Evolutionary conservation across 2,329 filamentous ascomycete species (phyloP), one percentile per base, ranked within the genome.

Genomic region (Penicillium freii): DNA sequence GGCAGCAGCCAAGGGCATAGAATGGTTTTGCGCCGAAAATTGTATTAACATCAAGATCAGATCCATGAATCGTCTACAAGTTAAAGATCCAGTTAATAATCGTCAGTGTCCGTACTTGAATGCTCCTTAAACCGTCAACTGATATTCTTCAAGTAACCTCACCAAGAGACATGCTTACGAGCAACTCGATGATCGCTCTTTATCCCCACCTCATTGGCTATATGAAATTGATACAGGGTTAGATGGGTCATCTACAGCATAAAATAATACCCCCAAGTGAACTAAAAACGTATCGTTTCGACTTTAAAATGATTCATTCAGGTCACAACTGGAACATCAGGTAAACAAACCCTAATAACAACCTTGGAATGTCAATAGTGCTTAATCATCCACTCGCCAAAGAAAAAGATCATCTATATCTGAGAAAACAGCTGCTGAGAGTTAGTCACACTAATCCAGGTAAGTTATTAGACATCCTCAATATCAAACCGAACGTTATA

Each of bases 401-500:
- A 45, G 25, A 31, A 31, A n/a, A 46, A 15, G 3, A n/a, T 2
- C 15, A n/a, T 25, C 7, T 5, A 25, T 10, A 29, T 19, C 15
- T 19, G 23, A 15, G 4, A 31, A 21, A 21, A 19, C n/a, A 21
- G 31, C 9, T 27, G 29, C 9, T 11, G 45, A 15, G 4, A 49
- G 17, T 19, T 19, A 38, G 17, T 19, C 36, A 40, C 40, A 13
- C 19, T 1, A 31, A 21, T 17, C n/a, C 38, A 29, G 50, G 21
- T 7, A 33, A 27, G 11, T 21, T 34, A 4, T 27, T 19, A 33
- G 13, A 42, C 34, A 27, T 56, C 19, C 27, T 52, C 48, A 33
- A 53, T 39, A 34, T 56, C 54, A 13, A 56, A 46, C n/a, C 42
- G 54, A 29, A 56, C 13, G 27, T 56, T 52, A 10, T n/a, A 39